These are phyloP conservation scores for Phialophora chinensis DNA, from an alignment of 2,329 filamentous ascomycete species.

Conservation along the genomic window DNA sequence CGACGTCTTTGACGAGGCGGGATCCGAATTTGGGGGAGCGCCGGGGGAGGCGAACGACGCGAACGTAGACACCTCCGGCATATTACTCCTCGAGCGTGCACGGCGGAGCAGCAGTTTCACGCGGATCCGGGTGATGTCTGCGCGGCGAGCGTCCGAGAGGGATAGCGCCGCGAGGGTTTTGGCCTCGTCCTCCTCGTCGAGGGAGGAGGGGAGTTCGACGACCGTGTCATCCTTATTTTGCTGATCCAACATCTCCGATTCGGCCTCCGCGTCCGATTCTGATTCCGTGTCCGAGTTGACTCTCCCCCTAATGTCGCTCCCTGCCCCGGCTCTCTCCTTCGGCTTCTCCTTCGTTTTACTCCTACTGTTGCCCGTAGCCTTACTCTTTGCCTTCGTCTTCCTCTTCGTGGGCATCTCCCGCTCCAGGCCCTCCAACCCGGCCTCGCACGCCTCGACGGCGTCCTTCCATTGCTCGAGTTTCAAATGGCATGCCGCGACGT, in stretches of 20 bases:
- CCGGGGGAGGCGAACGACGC: neutral
- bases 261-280: slow-evolving; percentile 29
- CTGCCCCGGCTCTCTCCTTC: neutral
- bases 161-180: slow-evolving; percentile 51
- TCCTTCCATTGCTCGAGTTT: slow-evolving; percentile 86
- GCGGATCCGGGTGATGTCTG: slow-evolving; percentile 76
- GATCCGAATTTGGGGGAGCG: neutral
- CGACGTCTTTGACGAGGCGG: neutral
- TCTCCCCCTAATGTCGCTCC: slow-evolving; percentile 20
- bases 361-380: slow-evolving; percentile 12
- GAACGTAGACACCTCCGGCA: slow-evolving; percentile 45
- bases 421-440: slow-evolving; percentile 75
- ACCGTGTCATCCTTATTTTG: slow-evolving; percentile 48
- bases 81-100: slow-evolving; percentile 72
- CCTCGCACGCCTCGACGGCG: slow-evolving; percentile 74
- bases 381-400: slow-evolving; percentile 41
- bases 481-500: slow-evolving; percentile 86
- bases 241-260: neutral
- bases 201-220: slow-evolving; percentile 57
- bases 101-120: slow-evolving; percentile 82
- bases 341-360: slow-evolving; percentile 35
- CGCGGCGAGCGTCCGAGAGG: slow-evolving; percentile 54
- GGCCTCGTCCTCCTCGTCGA: slow-evolving; percentile 48
- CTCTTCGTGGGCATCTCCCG: slow-evolving; percentile 57
- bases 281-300: slow-evolving; percentile 34